Base-by-base conservation (phyloP, 768 basidiomycete genomes). In the Boletus vermiculosoides region DNA sequence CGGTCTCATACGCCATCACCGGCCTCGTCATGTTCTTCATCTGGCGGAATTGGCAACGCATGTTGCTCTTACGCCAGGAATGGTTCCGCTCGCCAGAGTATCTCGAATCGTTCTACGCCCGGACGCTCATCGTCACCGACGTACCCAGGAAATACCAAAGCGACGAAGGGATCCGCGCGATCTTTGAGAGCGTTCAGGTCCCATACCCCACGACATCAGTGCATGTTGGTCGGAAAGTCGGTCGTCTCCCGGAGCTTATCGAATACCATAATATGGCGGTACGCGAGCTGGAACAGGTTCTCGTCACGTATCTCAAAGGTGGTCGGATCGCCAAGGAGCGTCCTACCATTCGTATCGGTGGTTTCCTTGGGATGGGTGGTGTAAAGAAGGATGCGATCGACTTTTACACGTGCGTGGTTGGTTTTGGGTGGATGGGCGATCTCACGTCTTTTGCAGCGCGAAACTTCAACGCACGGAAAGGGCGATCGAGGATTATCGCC, bases 81-180 rank as follows among this genome's bases (percentile, higher is more conserved):
- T 99, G 93, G 90, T 98, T 94, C 78, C 85, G 89, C 59, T 92
- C 90, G 4, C 87, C 90, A 9, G 90, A 92, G 66, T 95, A 97
- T 73, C 80, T 87, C 50, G 81, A 88, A 59, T 89, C 90, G 2
- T 97, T 98, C 79, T 94, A 97, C 67, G 92, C 95, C 1, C 85
- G 97, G 37, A 98, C 96, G 0, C 81, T 99, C 52, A 85, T 92
- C 70, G 81, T 95, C 59, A 83, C 81, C 20, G 81, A 82, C 58
- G 90, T 98, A 9, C 85, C 87, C 22, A 91, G 85, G 76, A 87
- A 87, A 67, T 77, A 80, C 59, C 90, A 95, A 68, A 86, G 83
- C 10, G 97, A 99, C 71, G 84, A 90, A 62, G 96, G 94, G 18
- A 78, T 99, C 56, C 80, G 78, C 20, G 77, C 79, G 4, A 83